Evolutionary conservation across 148 eudicot genomes (phyloP).

Genomic region (Suaeda aralocaspica): DNA sequence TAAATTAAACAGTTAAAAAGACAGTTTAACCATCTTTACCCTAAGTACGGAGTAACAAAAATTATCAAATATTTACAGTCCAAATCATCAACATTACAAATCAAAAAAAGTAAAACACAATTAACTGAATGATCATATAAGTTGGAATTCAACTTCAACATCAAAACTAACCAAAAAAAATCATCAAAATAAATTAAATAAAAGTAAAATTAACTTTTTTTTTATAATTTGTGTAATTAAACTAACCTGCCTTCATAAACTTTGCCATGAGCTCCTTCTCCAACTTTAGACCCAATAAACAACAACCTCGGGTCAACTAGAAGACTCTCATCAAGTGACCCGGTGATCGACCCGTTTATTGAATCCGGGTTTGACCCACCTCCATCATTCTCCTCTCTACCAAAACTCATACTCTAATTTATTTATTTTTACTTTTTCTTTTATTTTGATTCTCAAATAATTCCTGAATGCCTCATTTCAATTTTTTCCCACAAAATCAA

Average conservation of each 20-base stretch:
- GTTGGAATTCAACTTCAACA: background rate
- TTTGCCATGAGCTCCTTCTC: slow-evolving; percentile 87
- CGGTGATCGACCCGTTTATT: slow-evolving; percentile 40
- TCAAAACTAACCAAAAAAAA: background rate
- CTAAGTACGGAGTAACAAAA: background rate
- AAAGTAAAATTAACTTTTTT: background rate
- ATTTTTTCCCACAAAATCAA: background rate
- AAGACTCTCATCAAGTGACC: slow-evolving; percentile 59
- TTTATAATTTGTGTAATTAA: background rate
- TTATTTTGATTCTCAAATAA: slow-evolving; percentile 27
- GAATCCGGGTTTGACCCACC: slow-evolving; percentile 33
- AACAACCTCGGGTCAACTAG: slow-evolving; percentile 74
- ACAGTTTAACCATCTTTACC: slow-evolving; percentile 15
- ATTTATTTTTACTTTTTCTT: slow-evolving; percentile 23
- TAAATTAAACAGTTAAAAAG: slow-evolving; percentile 15
- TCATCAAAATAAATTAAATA: background rate
- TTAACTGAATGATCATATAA: slow-evolving; percentile 9
- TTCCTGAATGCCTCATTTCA: slow-evolving; percentile 37
- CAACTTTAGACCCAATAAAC: slow-evolving; percentile 73
- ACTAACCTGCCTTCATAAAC: slow-evolving; percentile 80
- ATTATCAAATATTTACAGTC: background rate
- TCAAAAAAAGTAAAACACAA: slow-evolving; percentile 9
- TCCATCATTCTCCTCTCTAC: slow-evolving; percentile 20
- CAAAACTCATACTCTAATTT: slow-evolving; percentile 43
- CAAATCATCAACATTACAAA: slow-evolving; percentile 1